A percentile compares a stretch with the other conserved stretches of the same genome.
These are phyloP conservation scores for Cornus florida DNA, from an alignment of 148 eudicot species.

Conservation along the genomic window DNA sequence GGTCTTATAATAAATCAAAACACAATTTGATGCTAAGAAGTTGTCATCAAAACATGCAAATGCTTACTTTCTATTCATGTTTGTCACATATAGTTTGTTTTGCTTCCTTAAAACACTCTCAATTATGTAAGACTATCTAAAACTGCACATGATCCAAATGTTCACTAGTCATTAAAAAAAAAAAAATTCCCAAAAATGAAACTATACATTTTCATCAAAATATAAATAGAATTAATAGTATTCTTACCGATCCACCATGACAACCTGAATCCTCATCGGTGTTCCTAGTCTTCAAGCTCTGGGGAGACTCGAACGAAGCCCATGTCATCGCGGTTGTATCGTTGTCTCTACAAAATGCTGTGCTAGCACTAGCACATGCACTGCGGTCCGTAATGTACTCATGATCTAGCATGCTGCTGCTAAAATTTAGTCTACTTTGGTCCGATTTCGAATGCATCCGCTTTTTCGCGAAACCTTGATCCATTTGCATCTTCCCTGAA, in stretches of 20 bases:
- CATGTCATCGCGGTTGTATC: constrained; percentile 57
- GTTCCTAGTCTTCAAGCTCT: constrained; percentile 46
- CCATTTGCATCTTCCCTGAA: constrained; percentile 16
- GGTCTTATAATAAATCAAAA: no score
- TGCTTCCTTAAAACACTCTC: no score
- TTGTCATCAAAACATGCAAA: not conserved
- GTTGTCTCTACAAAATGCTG: constrained; percentile 44
- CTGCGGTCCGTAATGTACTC: constrained; percentile 4
- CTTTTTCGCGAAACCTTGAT: constrained; percentile 31
- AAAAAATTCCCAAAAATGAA: no score
- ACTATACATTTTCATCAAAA: not conserved
- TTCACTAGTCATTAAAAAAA: no score
- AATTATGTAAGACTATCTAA: no score
- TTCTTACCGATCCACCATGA: constrained; percentile 58
- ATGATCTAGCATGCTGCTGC: constrained; percentile 13
- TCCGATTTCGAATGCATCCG: constrained; percentile 42
- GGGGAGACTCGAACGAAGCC: constrained; percentile 59
- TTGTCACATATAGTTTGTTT: no score
- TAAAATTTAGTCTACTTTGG: constrained; percentile 13
- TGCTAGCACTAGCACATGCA: constrained; percentile 55
- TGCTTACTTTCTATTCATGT: no score
- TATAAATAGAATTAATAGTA: not conserved
- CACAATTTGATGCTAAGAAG: not conserved
- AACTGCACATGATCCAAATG: no score
- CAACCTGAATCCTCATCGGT: constrained; percentile 71